A percentile compares a stretch with the other conserved stretches of the same genome.
Conservation (phyloP, 305 asterid genomes). For the Fraxinus nigra region DNA sequence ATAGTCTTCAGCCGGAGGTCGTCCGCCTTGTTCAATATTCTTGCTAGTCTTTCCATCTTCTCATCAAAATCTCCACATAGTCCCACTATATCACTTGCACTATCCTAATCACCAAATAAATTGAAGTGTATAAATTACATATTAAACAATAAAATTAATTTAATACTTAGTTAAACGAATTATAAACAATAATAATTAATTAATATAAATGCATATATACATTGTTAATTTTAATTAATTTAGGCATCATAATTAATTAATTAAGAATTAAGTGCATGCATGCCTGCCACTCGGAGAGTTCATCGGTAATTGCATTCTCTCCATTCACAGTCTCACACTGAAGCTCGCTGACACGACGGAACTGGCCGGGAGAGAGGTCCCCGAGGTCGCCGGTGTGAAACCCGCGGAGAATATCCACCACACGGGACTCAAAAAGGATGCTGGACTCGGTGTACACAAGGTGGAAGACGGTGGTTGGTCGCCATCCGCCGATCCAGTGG, state of each 20-base stretch:
- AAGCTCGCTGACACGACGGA: conserved; percentile 72
- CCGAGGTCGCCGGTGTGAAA: conserved; percentile 71
- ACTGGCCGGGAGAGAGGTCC: conserved; percentile 62
- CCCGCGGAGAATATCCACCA: conserved; percentile 63
- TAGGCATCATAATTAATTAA: not conserved
- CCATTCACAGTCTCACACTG: conserved; percentile 64
- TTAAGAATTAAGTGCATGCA: not conserved
- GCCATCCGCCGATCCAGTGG: conserved; percentile 83
- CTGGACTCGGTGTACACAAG: conserved; percentile 71
- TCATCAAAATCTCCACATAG: conserved; percentile 18
- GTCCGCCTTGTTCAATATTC: conserved; percentile 57
- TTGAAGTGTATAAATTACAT: not conserved
- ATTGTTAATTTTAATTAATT: not conserved
- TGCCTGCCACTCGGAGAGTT: conserved; percentile 76
- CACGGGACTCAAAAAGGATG: conserved; percentile 63
- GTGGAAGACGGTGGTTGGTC: conserved; percentile 84
- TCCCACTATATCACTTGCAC: conserved; percentile 42
- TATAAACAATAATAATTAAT: not conserved
- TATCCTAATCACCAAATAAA: conserved; percentile 36
- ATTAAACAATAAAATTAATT: not conserved
- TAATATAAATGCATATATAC: not conserved
- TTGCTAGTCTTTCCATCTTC: conserved; percentile 45
- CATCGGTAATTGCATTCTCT: conserved; percentile 56
- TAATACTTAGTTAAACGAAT: not conserved
- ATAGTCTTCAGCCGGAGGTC: conserved; percentile 56